A percentile compares a stretch with the other conserved stretches of the same genome.
phyloP scores from a whole-genome alignment of 2,329 filamentous ascomycete genomes.

The Daldinia eschscholtzii region DNA sequence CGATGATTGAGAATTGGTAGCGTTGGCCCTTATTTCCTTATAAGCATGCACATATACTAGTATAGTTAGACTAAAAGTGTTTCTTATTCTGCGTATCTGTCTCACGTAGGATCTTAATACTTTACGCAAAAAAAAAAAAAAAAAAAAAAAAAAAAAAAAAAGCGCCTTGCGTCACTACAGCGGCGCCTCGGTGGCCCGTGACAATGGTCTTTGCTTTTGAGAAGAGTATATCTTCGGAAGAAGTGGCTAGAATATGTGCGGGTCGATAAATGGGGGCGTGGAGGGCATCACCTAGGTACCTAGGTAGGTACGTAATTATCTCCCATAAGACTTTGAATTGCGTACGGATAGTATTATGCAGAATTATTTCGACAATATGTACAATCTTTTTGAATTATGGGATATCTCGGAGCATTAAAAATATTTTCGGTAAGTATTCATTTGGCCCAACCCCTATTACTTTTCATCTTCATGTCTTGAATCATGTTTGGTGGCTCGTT shows the following conservation, averaged over 20 bases:
- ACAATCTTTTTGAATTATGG: slow-evolving; percentile 18
- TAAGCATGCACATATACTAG: no score
- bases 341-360: neutral
- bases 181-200: no score
- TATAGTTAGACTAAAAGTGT: no score
- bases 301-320: slow-evolving; percentile 1
- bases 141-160: no score
- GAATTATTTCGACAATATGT: slow-evolving; percentile 13
- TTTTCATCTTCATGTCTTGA: slow-evolving; percentile 24
- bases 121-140: no score
- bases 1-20: no score
- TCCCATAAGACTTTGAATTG: neutral
- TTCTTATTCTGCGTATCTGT: no score
- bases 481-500: slow-evolving; percentile 29
- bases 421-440: neutral
- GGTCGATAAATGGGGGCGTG: slow-evolving; percentile 3
- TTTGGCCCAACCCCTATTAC: neutral
- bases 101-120: no score
- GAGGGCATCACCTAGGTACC: neutral
- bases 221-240: neutral
- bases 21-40: no score
- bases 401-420: slow-evolving; percentile 25
- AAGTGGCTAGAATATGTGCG: neutral
- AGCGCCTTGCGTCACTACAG: no score
- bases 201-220: no score